A percentile compares a stretch with the other conserved stretches of the same genome.
Evolutionary conservation across 352 stramenopile species (phyloP).

Genomic region (Phytophthora sansomeana): DNA sequence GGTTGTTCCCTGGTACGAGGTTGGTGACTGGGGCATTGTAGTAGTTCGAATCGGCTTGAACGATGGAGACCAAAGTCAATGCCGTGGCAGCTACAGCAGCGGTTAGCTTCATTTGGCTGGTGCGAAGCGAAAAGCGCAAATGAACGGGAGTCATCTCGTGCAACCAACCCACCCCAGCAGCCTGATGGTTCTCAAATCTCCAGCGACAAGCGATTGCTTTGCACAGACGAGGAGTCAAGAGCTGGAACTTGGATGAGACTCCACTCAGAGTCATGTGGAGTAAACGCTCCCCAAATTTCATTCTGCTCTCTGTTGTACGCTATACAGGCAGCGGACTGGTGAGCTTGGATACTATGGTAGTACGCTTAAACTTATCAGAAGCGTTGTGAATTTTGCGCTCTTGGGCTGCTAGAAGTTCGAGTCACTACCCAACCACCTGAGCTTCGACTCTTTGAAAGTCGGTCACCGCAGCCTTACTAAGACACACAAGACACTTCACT

Average conservation of each 20-base stretch:
- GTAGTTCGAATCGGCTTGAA: slow-evolving; percentile 3
- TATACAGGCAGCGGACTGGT: too few species aligned
- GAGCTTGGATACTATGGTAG: too few species aligned
- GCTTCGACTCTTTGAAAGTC: too few species aligned
- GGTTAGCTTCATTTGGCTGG: neutral
- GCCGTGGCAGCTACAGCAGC: neutral
- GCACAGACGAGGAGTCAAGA: neutral
- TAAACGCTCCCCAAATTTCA: neutral
- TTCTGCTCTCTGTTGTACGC: neutral
- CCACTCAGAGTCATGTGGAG: neutral
- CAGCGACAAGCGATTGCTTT: neutral
- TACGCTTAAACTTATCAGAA: too few species aligned
- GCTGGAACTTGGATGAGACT: neutral
- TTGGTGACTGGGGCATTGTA: neutral
- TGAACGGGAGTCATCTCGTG: too few species aligned
- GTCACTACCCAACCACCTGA: too few species aligned
- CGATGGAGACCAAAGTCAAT: neutral
- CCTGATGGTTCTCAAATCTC: neutral
- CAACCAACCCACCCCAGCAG: neutral
- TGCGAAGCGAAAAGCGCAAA: neutral
- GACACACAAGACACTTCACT: too few species aligned
- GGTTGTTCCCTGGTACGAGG: slow-evolving; percentile 1
- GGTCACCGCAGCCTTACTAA: too few species aligned
- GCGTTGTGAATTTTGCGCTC: too few species aligned
- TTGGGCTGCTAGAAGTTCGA: too few species aligned